phyloP scores from a whole-genome alignment of 352 stramenopile genomes.

The Phytopythium montanum region DNA sequence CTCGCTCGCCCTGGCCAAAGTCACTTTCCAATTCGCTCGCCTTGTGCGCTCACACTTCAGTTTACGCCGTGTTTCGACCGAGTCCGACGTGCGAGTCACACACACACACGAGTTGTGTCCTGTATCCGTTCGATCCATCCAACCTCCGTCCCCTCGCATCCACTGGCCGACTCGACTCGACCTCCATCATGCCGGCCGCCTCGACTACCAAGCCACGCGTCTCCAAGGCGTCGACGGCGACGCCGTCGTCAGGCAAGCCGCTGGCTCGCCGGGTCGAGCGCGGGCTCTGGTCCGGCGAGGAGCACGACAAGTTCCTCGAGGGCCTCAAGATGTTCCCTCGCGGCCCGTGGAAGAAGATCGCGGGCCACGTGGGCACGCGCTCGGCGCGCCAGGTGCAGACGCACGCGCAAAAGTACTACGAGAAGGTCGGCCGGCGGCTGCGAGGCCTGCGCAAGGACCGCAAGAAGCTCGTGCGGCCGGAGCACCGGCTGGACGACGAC shows the following conservation, averaged over 20 bases:
- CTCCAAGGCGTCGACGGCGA: background rate
- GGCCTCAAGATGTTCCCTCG: constrained; percentile 45
- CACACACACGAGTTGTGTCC: too few species aligned
- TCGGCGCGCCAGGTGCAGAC: constrained; percentile 59
- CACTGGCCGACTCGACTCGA: background rate
- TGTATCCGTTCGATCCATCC: too few species aligned
- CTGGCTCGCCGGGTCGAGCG: constrained; percentile 16
- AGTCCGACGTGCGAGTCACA: background rate
- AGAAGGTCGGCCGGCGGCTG: constrained; percentile 47
- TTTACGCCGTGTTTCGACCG: constrained; percentile 1
- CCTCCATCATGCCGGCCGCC: constrained; percentile 4
- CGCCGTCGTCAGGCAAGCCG: background rate
- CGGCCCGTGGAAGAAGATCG: constrained; percentile 50
- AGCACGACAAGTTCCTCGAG: constrained; percentile 58
- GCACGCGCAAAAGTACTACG: constrained; percentile 60
- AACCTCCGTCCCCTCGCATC: too few species aligned
- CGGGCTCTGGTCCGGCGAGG: constrained; percentile 50
- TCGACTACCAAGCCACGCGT: background rate
- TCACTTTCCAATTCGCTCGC: background rate
- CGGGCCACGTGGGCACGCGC: constrained; percentile 43
- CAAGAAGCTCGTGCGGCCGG: constrained; percentile 28
- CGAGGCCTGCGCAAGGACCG: constrained; percentile 41
- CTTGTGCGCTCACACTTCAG: background rate
- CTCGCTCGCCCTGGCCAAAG: too few species aligned
- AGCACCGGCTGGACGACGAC: constrained; percentile 40